A percentile compares a stretch with the other conserved stretches of the same genome.
phyloP scores from a whole-genome alignment of 257 asterid species.

The Solanum peruvianum region DNA sequence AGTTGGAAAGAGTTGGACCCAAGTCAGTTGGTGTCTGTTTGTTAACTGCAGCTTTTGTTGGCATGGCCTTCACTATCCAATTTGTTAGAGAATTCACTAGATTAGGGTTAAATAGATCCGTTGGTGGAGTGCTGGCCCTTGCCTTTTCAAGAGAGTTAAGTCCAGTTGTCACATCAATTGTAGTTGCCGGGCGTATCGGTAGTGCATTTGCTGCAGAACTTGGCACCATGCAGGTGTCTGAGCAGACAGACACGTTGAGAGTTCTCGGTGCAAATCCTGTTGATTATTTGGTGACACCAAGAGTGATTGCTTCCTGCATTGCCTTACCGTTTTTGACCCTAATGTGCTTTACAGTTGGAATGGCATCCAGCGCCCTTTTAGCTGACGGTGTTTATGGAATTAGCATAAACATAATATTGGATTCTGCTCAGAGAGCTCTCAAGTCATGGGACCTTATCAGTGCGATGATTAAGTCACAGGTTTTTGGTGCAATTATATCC shows the following conservation, averaged over 20 bases:
- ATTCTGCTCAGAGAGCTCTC: constrained; percentile 82
- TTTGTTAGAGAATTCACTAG: constrained; percentile 90
- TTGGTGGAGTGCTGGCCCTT: constrained; percentile 96
- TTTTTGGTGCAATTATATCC: constrained; percentile 82
- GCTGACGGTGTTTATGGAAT: constrained; percentile 78
- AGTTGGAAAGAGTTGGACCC: constrained; percentile 81
- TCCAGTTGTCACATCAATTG: constrained; percentile 85
- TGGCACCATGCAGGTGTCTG: constrained; percentile 98
- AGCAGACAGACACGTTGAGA: constrained; percentile 85
- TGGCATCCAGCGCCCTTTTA: constrained; percentile 86
- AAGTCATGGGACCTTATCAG: constrained; percentile 82
- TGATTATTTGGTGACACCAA: constrained; percentile 80
- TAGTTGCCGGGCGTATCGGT: constrained; percentile 92
- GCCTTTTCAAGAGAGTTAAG: constrained; percentile 87
- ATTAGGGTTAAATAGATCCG: constrained; percentile 74
- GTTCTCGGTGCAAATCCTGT: constrained; percentile 89
- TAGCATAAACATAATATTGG: constrained; percentile 77
- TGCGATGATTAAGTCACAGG: constrained; percentile 79
- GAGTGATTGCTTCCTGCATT: constrained; percentile 75
- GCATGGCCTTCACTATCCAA: constrained; percentile 98
- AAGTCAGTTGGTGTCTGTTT: constrained; percentile 92
- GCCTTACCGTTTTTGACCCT: constrained; percentile 72
- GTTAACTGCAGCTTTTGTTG: constrained; percentile 79
- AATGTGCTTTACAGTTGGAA: constrained; percentile 73
- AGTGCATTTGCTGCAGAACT: constrained; percentile 95